Percentiles rank a stretch among this genome's conserved stretches.
phyloP scores from a whole-genome alignment of 164 flowering plant species.

The Umbilicus rupestris region DNA sequence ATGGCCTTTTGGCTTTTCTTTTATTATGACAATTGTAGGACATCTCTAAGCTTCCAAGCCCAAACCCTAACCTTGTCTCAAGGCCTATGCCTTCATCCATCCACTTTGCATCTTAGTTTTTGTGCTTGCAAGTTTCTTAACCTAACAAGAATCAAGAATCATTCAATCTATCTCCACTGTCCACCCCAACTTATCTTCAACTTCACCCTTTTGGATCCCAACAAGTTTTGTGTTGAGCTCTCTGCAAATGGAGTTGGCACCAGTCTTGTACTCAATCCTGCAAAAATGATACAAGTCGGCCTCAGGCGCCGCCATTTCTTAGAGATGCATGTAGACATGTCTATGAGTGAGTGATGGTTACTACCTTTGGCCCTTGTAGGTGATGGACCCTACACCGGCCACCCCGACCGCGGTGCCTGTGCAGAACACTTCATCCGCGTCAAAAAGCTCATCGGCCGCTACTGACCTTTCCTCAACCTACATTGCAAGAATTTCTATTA shows the following conservation, averaged over 20 bases:
- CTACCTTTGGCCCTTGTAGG: constrained; percentile 59
- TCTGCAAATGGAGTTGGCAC: constrained; percentile 13
- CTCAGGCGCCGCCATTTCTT: neutral
- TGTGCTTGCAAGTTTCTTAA: neutral
- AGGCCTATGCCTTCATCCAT: neutral
- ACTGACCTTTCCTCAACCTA: constrained; percentile 75
- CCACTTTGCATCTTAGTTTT: neutral
- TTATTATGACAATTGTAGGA: neutral
- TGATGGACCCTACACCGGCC: constrained; percentile 63
- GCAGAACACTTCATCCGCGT: constrained; percentile 85
- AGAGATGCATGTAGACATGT: no score
- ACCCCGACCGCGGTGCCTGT: constrained; percentile 86
- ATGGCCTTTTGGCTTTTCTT: no score
- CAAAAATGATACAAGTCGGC: neutral
- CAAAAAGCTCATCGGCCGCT: constrained; percentile 49
- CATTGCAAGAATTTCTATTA: neutral
- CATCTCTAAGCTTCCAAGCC: neutral
- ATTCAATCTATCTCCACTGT: constrained; percentile 21
- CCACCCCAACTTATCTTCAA: constrained; percentile 51
- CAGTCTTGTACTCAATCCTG: constrained; percentile 33
- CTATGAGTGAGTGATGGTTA: no score
- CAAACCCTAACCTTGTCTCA: neutral
- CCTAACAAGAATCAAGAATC: neutral
- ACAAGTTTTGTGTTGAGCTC: constrained; percentile 24
- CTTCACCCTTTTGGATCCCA: constrained; percentile 37